A percentile compares a stretch with the other conserved stretches of the same genome.
phyloP scores from a whole-genome alignment of 805 yeast species.

The Kurtzmaniella fragi region DNA sequence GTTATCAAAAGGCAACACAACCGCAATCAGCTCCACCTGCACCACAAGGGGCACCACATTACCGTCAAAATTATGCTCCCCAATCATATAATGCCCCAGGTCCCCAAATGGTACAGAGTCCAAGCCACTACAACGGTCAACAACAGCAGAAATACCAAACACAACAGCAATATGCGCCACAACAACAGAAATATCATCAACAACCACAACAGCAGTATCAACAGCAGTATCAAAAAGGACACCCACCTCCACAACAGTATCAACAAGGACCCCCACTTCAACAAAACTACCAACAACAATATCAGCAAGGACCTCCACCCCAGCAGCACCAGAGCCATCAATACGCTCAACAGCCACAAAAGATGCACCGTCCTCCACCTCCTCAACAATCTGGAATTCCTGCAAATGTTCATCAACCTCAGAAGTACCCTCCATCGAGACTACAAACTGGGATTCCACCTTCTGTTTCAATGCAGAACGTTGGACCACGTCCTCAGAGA shows the following conservation, averaged over 20 bases:
- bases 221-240: constrained; percentile 9
- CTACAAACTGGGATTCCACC: constrained; percentile 7
- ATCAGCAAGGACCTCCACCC: constrained; percentile 6
- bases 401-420: constrained; percentile 6
- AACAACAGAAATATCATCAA: constrained; percentile 14
- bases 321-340: constrained; percentile 12
- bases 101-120: constrained; percentile 8
- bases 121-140: constrained; percentile 9
- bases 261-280: constrained; percentile 11
- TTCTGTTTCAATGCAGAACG: constrained; percentile 3
- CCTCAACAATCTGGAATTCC: constrained; percentile 8
- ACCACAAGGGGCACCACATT: constrained; percentile 20
- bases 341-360: constrained; percentile 12
- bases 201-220: constrained; percentile 11
- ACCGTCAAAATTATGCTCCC: constrained; percentile 8
- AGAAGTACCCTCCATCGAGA: constrained; percentile 3
- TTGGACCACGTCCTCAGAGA: constrained; percentile 4
- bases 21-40: constrained; percentile 23
- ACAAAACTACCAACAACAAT: constrained; percentile 4
- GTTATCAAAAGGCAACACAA: constrained; percentile 3
- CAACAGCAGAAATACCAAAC: constrained; percentile 10
- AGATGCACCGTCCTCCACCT: constrained; percentile 9
- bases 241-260: constrained; percentile 8
- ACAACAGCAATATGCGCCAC: constrained; percentile 10
- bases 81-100: not conserved